Percentiles rank a stretch among this genome's conserved stretches.
Evolutionary conservation across 225 moss, liverwort and hornwort species (phyloP).

Genomic region (Bryum argenteum): DNA sequence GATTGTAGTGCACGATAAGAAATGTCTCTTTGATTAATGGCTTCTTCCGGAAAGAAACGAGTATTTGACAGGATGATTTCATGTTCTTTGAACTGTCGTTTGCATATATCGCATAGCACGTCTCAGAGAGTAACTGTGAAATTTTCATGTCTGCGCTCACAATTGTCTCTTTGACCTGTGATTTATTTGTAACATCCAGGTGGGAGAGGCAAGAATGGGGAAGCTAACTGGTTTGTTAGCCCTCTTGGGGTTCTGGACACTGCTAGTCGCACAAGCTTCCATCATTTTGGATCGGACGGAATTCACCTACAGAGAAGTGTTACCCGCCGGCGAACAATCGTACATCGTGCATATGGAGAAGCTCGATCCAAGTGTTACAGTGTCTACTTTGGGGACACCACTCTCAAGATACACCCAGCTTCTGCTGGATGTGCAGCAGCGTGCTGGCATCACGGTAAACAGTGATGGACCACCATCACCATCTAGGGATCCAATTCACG

Average conservation of each 20-base stretch:
- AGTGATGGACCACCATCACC: not conserved
- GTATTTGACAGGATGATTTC: too few relatives aligned
- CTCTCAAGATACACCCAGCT: conserved; percentile 19
- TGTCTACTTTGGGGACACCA: conserved; percentile 1
- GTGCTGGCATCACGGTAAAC: not conserved
- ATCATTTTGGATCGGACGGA: not conserved
- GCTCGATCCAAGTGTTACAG: not conserved
- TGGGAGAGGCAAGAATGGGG: conserved; percentile 12
- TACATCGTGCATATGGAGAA: conserved; percentile 34
- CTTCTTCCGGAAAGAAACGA: too few relatives aligned
- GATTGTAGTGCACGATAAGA: too few relatives aligned
- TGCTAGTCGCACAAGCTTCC: not conserved
- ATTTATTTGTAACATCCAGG: not conserved
- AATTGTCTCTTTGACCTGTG: not conserved
- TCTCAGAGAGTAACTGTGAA: not conserved
- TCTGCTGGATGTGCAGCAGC: conserved; percentile 17
- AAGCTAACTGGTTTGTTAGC: not conserved
- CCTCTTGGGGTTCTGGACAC: conserved; percentile 26
- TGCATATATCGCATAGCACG: too few relatives aligned
- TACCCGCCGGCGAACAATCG: not conserved
- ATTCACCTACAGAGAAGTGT: not conserved
- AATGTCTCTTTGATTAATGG: too few relatives aligned
- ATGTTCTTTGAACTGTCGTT: too few relatives aligned
- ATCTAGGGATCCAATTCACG: conserved; percentile 19
- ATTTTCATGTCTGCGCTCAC: too few relatives aligned